Base-by-base conservation (phyloP, 2,329 filamentous ascomycete species). In the Fusarium humuli region DNA sequence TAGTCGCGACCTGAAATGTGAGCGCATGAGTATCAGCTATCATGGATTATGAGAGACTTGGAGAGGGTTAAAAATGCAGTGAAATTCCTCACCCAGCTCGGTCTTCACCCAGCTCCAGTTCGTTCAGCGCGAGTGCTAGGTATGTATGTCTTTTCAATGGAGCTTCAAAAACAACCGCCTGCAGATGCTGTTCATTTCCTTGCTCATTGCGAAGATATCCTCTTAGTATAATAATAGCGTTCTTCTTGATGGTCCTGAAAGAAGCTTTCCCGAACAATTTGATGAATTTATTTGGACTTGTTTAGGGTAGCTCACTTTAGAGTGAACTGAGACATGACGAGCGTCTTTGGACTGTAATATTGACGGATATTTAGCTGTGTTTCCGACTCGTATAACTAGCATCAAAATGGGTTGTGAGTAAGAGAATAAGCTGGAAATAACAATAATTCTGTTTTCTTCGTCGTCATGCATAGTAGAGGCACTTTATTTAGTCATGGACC, bases 401-500 rank as follows among this genome's bases (percentile, higher is more conserved):
- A 37, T 37, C 18, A n/a, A 10, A 3, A 37, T 37, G 34, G 34
- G 10, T 6, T 10, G 34, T 37, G 18, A 37, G 34, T 3, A 12
- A 22, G 34, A 25, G n/a, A 42, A 42, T 40, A 42, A 40, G 9
- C 27, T 23, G 32, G 29, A 14, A 53, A 53, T 18, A 27, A 41
- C 12, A 41, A 27, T 30, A 20, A 37, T 57, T 29, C 18, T 18
- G 13, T 12, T 23, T 45, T 23, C 30, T 46, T 23, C 40, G 13
- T 14, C 42, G 29, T 53, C 23, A 18, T 29, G 23, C 20, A 44
- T 50, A 27, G 30, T 12, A 37, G 32, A 30, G 13, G 29, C 6
- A 30, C 13, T 30, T n/a, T 37, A n/a, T 42, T 57, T 67, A 60
- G 48, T 67, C 61, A 70, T 56, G 30, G 37, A 50, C 61, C 63